phyloP scores from a whole-genome alignment of 495 filamentous ascomycete genomes.

The Aspergillus nanangensis region DNA sequence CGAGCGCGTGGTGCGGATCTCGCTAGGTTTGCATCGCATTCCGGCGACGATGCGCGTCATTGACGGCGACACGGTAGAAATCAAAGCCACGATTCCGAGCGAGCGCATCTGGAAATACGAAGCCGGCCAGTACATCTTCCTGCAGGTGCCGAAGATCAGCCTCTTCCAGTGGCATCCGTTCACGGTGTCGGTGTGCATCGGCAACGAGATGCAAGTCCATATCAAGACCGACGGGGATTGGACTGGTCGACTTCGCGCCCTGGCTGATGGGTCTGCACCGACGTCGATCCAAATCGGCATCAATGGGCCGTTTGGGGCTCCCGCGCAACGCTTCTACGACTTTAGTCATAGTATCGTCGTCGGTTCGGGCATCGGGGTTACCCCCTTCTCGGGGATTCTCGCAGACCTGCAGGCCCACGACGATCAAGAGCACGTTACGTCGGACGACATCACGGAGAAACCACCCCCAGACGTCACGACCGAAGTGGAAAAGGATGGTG shows the following conservation, averaged over 20 bases:
- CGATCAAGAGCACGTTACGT: not conserved
- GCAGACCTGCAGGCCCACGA: not conserved
- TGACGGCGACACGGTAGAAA: slow-evolving; percentile 2
- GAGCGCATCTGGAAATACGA: slow-evolving; percentile 7
- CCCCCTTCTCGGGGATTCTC: not conserved
- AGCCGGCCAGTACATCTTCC: slow-evolving; percentile 3
- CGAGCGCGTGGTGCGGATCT: not conserved
- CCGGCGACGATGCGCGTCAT: not conserved
- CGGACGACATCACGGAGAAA: not conserved
- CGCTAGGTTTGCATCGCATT: not conserved
- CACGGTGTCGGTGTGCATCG: slow-evolving; percentile 4
- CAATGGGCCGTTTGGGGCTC: slow-evolving; percentile 5
- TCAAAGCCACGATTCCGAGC: slow-evolving; percentile 1
- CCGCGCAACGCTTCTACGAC: slow-evolving; percentile 2
- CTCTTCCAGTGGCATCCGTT: slow-evolving; percentile 6
- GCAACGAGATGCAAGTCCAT: slow-evolving; percentile 2
- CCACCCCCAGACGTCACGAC: not conserved
- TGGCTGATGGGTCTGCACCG: not conserved
- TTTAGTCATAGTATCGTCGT: slow-evolving; percentile 6
- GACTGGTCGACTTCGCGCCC: not conserved
- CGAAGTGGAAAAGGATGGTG: not conserved
- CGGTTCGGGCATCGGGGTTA: slow-evolving; percentile 3
- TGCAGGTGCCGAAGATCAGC: slow-evolving; percentile 4
- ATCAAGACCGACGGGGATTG: slow-evolving; percentile 6
- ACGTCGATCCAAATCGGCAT: slow-evolving; percentile 3